Conservation (phyloP, 148 eudicot genomes). For the Silene latifolia region DNA sequence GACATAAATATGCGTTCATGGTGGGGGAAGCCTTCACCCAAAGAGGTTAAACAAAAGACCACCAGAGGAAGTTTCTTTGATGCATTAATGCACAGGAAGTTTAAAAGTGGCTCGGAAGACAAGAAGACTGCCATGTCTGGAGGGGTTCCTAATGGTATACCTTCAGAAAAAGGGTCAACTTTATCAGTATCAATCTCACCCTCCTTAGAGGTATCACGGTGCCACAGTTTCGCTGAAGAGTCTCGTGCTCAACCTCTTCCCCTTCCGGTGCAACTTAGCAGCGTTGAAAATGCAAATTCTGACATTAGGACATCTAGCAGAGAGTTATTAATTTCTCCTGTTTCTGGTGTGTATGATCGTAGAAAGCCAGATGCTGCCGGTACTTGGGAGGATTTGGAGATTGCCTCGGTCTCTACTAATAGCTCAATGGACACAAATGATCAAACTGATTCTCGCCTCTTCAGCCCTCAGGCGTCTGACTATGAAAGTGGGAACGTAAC, state of each 20-base stretch:
- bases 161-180: constrained; percentile 45
- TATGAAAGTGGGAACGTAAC: constrained; percentile 59
- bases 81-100: constrained; percentile 47
- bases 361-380: constrained; percentile 26
- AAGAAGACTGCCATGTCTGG: constrained; percentile 44
- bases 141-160: constrained; percentile 41
- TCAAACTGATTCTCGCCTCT: constrained; percentile 58
- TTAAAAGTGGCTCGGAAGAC: constrained; percentile 49
- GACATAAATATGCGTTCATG: constrained; percentile 67
- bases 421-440: constrained; percentile 78
- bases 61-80: constrained; percentile 62
- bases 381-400: constrained; percentile 47
- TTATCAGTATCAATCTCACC: constrained; percentile 51
- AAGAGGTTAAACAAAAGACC: constrained; percentile 62
- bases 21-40: constrained; percentile 82
- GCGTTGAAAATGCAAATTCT: constrained; percentile 30
- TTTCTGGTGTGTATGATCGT: not conserved
- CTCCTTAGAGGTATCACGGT: constrained; percentile 69
- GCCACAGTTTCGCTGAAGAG: constrained; percentile 77
- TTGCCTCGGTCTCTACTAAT: constrained; percentile 69
- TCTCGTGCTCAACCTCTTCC: constrained; percentile 76
- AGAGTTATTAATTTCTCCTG: no score
- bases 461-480: constrained; percentile 65
- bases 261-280: constrained; percentile 46
- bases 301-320: constrained; percentile 37